Evolutionary conservation across 176 grass and related monocot genomes (phyloP).

Genomic region (Oryza brachyantha): DNA sequence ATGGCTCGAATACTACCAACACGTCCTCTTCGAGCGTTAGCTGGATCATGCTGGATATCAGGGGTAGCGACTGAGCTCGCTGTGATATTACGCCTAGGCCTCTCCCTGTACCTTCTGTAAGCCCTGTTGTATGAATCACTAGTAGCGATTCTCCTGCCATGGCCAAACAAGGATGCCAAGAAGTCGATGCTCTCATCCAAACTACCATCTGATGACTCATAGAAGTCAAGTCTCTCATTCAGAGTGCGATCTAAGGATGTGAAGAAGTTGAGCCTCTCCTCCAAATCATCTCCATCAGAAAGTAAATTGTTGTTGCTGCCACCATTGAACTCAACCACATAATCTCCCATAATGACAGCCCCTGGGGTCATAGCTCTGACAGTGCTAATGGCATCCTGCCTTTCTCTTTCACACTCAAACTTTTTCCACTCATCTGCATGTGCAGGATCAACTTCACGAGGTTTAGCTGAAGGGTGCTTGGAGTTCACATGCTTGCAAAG

Average conservation of each 20-base stretch:
- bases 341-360: slow-evolving; percentile 78
- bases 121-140: neutral
- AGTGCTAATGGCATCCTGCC: slow-evolving; percentile 83
- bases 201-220: slow-evolving; percentile 47
- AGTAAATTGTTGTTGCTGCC: slow-evolving; percentile 29
- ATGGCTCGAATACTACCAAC: slow-evolving; percentile 14
- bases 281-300: slow-evolving; percentile 39
- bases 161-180: slow-evolving; percentile 47
- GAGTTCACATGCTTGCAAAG: slow-evolving; percentile 71
- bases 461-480: slow-evolving; percentile 59
- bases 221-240: slow-evolving; percentile 45
- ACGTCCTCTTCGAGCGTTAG: slow-evolving; percentile 12
- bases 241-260: slow-evolving; percentile 50
- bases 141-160: slow-evolving; percentile 39
- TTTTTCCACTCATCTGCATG: slow-evolving; percentile 76
- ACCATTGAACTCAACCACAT: slow-evolving; percentile 82
- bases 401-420: slow-evolving; percentile 73
- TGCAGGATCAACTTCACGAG: slow-evolving; percentile 71
- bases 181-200: slow-evolving; percentile 43
- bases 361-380: slow-evolving; percentile 73
- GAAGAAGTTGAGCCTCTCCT: slow-evolving; percentile 50
- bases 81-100: neutral
- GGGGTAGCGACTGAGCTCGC: neutral
- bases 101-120: neutral
- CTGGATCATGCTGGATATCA: neutral